Conservation (phyloP, 257 asterid species). For the Apocynum venetum region DNA sequence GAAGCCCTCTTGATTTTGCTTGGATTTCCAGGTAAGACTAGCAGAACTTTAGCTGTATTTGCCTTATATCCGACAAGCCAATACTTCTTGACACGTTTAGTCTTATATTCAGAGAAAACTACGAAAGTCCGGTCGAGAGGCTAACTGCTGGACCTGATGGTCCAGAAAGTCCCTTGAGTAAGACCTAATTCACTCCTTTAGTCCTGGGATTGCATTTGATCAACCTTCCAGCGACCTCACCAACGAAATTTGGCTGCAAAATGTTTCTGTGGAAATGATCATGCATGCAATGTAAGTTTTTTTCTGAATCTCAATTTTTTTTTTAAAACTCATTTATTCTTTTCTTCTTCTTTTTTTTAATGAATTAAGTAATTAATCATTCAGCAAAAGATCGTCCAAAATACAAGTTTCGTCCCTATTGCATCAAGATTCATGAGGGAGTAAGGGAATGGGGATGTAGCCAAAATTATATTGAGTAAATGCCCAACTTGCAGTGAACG, state of each 20-base stretch:
- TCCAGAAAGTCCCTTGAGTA: constrained; percentile 31
- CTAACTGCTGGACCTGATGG: constrained; percentile 41
- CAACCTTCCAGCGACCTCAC: constrained; percentile 31
- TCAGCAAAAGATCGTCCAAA: too few relatives aligned
- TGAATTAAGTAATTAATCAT: too few relatives aligned
- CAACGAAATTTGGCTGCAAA: constrained; percentile 7
- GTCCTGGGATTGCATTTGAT: constrained; percentile 35
- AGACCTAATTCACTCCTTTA: constrained; percentile 15
- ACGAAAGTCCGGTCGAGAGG: constrained; percentile 24
- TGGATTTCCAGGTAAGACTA: constrained; percentile 31
- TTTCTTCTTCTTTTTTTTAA: too few relatives aligned
- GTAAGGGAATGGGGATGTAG: too few relatives aligned
- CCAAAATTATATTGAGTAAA: too few relatives aligned
- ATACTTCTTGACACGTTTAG: constrained; percentile 28
- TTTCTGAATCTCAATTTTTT: too few relatives aligned
- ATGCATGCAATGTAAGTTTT: too few relatives aligned
- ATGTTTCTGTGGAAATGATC: constrained; percentile 1
- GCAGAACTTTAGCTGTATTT: constrained; percentile 27
- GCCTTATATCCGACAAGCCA: constrained; percentile 41
- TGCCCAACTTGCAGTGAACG: too few relatives aligned
- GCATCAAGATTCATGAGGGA: too few relatives aligned
- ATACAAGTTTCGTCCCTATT: too few relatives aligned
- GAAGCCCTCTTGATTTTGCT: constrained; percentile 32
- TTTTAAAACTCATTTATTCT: too few relatives aligned
- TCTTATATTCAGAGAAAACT: constrained; percentile 26